phyloP scores from a whole-genome alignment of 176 grass and related monocot species.

The Ensete glaucum region DNA sequence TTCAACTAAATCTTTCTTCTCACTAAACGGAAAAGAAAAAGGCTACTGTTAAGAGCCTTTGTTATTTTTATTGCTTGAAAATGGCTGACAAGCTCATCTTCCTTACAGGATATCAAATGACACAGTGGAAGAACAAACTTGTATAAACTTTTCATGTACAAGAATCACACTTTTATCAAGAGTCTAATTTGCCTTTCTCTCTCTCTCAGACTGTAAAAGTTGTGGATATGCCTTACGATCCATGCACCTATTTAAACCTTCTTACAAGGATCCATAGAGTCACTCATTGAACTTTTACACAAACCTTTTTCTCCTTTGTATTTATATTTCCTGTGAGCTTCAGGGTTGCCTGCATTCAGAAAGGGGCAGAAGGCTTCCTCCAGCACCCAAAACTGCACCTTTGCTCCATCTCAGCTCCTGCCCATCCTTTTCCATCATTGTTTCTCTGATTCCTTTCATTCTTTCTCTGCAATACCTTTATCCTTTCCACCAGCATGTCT shows the following conservation, averaged over 20 bases:
- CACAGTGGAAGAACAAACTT: too few relatives aligned
- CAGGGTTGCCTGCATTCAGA: conserved; percentile 22
- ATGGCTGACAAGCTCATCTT: not conserved
- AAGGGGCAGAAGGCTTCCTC: conserved; percentile 22
- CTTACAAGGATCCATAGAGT: conserved; percentile 11
- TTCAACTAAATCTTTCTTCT: not conserved
- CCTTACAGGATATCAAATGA: not conserved
- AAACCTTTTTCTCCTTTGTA: conserved; percentile 13
- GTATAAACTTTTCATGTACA: not conserved
- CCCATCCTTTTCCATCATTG: not conserved
- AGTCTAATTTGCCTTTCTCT: not conserved
- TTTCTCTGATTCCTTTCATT: not conserved
- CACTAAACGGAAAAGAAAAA: not conserved
- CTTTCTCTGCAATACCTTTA: conserved; percentile 16
- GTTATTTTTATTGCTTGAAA: not conserved
- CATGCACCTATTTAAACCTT: conserved; percentile 23
- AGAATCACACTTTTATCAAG: not conserved
- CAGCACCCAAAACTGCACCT: conserved; percentile 5
- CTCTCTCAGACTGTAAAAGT: conserved; percentile 17
- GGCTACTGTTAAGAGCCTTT: not conserved
- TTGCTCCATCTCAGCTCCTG: conserved; percentile 10
- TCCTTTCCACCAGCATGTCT: conserved; percentile 12
- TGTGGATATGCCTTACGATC: not conserved
- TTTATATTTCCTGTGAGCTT: conserved; percentile 16
- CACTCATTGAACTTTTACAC: conserved; percentile 14